Evolutionary conservation across 257 asterid genomes (phyloP), one percentile per base, ranked within the genome.

Genomic region (Lavandula angustifolia): DNA sequence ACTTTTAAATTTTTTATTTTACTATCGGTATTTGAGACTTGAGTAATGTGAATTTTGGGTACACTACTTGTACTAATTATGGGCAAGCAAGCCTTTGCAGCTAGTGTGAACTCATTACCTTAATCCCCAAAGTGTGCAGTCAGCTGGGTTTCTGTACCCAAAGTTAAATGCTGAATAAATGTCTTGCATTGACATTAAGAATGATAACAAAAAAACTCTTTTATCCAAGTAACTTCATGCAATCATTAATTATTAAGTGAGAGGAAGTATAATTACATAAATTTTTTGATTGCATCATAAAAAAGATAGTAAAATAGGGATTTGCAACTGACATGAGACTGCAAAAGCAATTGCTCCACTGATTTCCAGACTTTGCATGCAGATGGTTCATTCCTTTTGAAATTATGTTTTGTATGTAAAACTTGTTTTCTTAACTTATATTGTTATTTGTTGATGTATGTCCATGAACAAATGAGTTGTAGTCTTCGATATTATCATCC

Each of bases 11-110:
- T n/a, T n/a, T n/a, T n/a, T n/a, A n/a, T n/a, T n/a, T n/a, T n/a
- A n/a, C n/a, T n/a, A n/a, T n/a, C n/a, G n/a, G n/a, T n/a, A n/a
- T n/a, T n/a, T n/a, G n/a, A n/a, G n/a, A n/a, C n/a, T n/a, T n/a
- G n/a, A n/a, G n/a, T n/a, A n/a, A n/a, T n/a, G n/a, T n/a, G n/a
- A n/a, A n/a, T n/a, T n/a, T n/a, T n/a, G n/a, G n/a, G n/a, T n/a
- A n/a, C n/a, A n/a, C n/a, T n/a, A n/a, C n/a, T n/a, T n/a, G n/a
- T n/a, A 9, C 55, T 66, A 56, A 90, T 66, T 62, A 90, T 74
- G 66, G 95, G 96, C 77, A 87, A 73, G 76, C 95, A 85, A 32
- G 92, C 92, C 77, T 85, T 87, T 31, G 97, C 97, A 46, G 95
- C 92, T 67, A 84, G 78, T 42, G 62, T 62, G 75, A 76, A 90